Evolutionary conservation across 208 protist species (phyloP).

Genomic region (Naegleria fowleri): DNA sequence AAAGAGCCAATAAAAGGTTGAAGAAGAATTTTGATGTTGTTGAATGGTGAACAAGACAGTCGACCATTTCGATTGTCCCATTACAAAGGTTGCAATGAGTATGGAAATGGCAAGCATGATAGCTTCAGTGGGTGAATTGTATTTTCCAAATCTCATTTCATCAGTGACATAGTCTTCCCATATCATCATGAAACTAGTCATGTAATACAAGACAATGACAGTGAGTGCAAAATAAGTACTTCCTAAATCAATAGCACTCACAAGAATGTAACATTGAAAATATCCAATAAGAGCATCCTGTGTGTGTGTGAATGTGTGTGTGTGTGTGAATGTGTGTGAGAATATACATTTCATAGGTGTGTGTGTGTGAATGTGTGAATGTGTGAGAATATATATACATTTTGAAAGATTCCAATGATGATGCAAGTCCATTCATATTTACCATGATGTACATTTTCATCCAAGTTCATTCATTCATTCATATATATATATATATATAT

Average conservation of each 20-base stretch:
- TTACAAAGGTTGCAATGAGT: not conserved
- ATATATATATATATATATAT: no score
- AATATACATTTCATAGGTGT: no score
- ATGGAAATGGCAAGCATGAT: not conserved
- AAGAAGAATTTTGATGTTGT: not conserved
- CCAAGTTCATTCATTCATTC: no score
- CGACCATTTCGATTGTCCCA: not conserved
- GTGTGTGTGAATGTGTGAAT: no score
- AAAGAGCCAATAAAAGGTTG: not conserved
- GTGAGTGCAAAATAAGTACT: not conserved
- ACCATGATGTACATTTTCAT: no score
- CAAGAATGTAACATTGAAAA: not conserved
- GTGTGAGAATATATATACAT: no score
- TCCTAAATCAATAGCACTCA: not conserved
- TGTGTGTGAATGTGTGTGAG: no score
- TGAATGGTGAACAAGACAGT: not conserved
- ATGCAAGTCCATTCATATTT: no score
- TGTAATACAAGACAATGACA: not conserved
- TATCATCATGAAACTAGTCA: not conserved
- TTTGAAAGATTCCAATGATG: no score
- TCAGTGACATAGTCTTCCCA: constrained; percentile 24
- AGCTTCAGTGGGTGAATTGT: constrained; percentile 13
- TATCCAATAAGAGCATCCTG: not conserved
- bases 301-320: no score
- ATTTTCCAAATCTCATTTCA: constrained; percentile 2